Conservation (phyloP, 2,329 filamentous ascomycete genomes). For the Trichoderma atrobrunneum region DNA sequence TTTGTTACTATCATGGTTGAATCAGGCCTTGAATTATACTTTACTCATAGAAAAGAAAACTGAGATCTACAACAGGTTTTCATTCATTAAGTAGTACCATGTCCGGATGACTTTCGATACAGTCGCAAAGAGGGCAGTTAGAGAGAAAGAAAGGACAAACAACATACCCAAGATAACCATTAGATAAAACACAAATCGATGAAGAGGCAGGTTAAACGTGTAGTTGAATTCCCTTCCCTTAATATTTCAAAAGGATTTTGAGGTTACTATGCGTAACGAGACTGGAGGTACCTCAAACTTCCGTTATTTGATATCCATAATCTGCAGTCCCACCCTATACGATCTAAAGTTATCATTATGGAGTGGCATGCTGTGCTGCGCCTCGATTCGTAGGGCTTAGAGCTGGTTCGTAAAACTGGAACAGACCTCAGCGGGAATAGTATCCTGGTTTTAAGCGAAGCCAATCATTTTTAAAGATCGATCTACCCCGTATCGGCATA, state of each 20-base stretch:
- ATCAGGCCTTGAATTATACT: neutral
- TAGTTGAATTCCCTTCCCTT: neutral
- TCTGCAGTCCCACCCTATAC: neutral
- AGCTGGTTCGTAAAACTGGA: neutral
- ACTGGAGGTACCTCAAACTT: neutral
- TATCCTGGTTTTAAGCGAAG: neutral
- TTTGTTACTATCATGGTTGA: neutral
- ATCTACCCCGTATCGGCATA: neutral
- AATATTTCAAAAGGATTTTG: neutral
- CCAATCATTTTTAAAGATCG: neutral
- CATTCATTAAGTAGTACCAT: neutral
- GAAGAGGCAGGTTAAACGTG: neutral
- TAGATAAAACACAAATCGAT: neutral
- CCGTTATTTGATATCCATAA: neutral
- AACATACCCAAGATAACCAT: neutral
- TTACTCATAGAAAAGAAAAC: neutral
- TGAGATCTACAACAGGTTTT: neutral
- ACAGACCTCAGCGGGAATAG: neutral
- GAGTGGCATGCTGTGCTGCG: neutral
- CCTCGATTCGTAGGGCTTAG: neutral
- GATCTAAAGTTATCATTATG: neutral
- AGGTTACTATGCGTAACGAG: neutral
- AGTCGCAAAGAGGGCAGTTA: neutral
- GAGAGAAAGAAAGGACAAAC: no score
- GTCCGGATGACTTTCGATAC: neutral